These are phyloP conservation scores for Clonostachys rosea DNA, from an alignment of 2,329 filamentous ascomycete genomes.

Conservation along the genomic window DNA sequence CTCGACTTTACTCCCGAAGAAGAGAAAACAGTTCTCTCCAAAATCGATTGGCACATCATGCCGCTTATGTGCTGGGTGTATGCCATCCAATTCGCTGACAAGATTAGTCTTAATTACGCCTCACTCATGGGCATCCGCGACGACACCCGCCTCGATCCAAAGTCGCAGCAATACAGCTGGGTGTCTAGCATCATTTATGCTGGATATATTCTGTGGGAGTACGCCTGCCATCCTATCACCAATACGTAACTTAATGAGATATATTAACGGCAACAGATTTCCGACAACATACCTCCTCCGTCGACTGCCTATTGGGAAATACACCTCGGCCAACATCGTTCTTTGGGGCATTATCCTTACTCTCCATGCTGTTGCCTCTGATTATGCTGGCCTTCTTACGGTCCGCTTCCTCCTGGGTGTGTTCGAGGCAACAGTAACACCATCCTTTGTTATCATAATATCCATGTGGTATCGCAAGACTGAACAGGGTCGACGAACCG, in stretches of 20 bases:
- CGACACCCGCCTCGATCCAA: conserved; percentile 14
- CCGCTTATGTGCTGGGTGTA: not conserved
- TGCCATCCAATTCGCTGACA: not conserved
- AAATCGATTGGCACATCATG: not conserved
- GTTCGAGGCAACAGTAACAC: conserved; percentile 5
- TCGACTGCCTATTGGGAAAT: conserved; percentile 23
- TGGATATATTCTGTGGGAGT: not conserved
- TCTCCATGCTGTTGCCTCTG: conserved; percentile 2
- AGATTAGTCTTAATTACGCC: not conserved
- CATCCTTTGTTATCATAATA: conserved; percentile 13
- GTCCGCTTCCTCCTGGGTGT: conserved; percentile 2
- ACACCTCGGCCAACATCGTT: conserved; percentile 41
- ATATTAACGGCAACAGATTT: not conserved
- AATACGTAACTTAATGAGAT: conserved; percentile 3
- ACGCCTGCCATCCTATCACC: not conserved
- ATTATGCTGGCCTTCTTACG: conserved; percentile 16
- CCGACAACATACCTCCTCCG: conserved; percentile 23
- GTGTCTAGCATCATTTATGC: not conserved
- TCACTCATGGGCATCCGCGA: not conserved
- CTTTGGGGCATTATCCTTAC: conserved; percentile 21
- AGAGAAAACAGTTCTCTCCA: conserved; percentile 9
- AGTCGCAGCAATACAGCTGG: not conserved
- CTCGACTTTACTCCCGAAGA: conserved; percentile 7
- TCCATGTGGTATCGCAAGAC: conserved; percentile 23
- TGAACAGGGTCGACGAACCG: not conserved